A percentile compares a stretch with the other conserved stretches of the same genome.
phyloP scores from a whole-genome alignment of 2,329 filamentous ascomycete species.

The Ceratocystis colombiana region DNA sequence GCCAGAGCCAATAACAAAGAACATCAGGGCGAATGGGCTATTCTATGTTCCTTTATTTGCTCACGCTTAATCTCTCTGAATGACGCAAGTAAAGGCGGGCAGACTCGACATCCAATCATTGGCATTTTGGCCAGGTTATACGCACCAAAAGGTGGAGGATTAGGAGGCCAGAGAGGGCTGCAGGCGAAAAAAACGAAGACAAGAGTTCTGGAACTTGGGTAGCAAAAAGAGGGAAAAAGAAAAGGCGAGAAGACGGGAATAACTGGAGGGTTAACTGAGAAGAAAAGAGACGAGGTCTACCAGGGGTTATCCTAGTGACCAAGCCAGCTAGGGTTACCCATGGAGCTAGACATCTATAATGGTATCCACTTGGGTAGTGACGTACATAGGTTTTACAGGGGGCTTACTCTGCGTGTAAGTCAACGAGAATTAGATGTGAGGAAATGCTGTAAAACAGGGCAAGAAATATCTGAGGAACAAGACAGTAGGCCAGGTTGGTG shows the following conservation, averaged over 20 bases:
- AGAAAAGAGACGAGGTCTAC: neutral
- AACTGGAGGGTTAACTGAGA: no score
- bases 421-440: neutral
- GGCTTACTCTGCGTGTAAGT: neutral
- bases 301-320: neutral
- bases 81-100: constrained; percentile 8
- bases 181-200: neutral
- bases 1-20: neutral
- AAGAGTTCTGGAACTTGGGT: neutral
- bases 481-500: neutral
- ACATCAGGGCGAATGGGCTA: neutral
- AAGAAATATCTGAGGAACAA: neutral
- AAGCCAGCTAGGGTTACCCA: neutral
- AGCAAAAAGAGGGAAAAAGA: neutral
- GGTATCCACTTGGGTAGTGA: neutral
- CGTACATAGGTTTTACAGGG: neutral
- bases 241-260: neutral
- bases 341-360: neutral
- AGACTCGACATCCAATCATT: neutral
- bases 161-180: neutral
- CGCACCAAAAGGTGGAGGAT: neutral
- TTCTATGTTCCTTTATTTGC: neutral
- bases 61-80: constrained; percentile 4
- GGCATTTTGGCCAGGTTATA: neutral
- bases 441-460: neutral